Evolutionary conservation across 2,329 filamentous ascomycete genomes (phyloP).

Genomic region (Ceratocystis eucalypticola): DNA sequence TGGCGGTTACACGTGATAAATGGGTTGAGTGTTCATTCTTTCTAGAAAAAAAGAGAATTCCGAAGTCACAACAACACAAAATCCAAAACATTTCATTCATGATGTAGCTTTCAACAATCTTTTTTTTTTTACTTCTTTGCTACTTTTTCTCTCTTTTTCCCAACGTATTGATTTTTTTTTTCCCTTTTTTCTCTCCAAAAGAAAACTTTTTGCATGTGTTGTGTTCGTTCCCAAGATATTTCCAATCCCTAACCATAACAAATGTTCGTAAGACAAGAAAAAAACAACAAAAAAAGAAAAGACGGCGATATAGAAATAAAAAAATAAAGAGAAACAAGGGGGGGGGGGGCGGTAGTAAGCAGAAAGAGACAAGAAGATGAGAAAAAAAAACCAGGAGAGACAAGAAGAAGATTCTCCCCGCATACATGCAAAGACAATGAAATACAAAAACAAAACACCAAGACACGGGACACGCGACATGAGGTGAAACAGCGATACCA

Average conservation of each 20-base stretch:
- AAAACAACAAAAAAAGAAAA: background rate
- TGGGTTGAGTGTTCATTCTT: no score
- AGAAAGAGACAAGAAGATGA: background rate
- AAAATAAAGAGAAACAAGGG: background rate
- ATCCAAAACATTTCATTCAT: no score
- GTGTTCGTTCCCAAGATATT: background rate
- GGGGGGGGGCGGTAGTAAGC: background rate
- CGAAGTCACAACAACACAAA: no score
- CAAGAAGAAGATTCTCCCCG: background rate
- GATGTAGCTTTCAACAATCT: no score
- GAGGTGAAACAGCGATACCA: background rate
- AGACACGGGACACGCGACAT: background rate
- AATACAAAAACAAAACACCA: constrained; percentile 3
- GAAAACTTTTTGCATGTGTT: no score
- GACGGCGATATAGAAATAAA: background rate
- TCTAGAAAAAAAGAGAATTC: no score
- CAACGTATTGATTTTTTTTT: no score
- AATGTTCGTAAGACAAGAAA: background rate
- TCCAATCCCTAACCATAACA: background rate
- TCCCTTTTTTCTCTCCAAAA: no score
- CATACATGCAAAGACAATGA: background rate
- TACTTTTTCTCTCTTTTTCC: no score
- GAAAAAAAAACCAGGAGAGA: background rate
- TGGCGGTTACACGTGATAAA: background rate
- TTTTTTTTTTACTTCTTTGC: no score